Base-by-base conservation (phyloP, 2,329 filamentous ascomycete genomes). In the Ascochyta fabae region DNA sequence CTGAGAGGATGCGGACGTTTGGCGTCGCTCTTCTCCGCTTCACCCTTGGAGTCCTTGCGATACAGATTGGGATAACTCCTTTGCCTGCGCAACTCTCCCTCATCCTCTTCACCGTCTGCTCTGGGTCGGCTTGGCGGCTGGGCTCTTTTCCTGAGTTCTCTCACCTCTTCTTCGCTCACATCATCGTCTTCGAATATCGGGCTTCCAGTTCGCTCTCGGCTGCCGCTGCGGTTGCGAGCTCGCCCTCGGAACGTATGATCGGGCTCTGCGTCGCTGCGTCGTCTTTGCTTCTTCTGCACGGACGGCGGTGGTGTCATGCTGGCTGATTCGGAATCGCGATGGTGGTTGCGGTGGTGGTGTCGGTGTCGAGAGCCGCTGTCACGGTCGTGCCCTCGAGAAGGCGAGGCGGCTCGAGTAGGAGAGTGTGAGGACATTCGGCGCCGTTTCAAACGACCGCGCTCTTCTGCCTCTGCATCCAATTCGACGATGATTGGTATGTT, bases 11-110 rank as follows among this genome's bases (percentile, higher is more conserved):
- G 53, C 22, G 47, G 53, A 34, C 48, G 38, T 26, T 47, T 51
- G 10, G 15, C 19, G 10, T 39, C 42, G 7, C 13, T n/a, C 23
- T 52, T 57, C 16, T 42, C 53, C 22, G 40, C 44, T 6, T 48
- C 42, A 12, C 49, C 45, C 42, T 65, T 61, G 0, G 66, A 65
- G 35, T 64, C 62, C 42, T 62, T 56, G 41, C 63, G 61, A 53
- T 74, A 70, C 42, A 72, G 35, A 44, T 75, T 74, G 33, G 71
- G 69, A 42, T 73, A 69, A 48, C 71, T 80, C 49, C 77, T 70
- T 60, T 75, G 70, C 54, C 75, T 60, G 53, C 78, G 67, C n/a
- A 72, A 36, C 38, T 65, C 59, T 2, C 42, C 58, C 16, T 60
- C 58, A 10, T 65, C 60, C 10, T 62, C 62, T 19, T 56, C 56